Evolutionary conservation across 805 yeast species (phyloP).

Genomic region (Hanseniaspora meyeri): DNA sequence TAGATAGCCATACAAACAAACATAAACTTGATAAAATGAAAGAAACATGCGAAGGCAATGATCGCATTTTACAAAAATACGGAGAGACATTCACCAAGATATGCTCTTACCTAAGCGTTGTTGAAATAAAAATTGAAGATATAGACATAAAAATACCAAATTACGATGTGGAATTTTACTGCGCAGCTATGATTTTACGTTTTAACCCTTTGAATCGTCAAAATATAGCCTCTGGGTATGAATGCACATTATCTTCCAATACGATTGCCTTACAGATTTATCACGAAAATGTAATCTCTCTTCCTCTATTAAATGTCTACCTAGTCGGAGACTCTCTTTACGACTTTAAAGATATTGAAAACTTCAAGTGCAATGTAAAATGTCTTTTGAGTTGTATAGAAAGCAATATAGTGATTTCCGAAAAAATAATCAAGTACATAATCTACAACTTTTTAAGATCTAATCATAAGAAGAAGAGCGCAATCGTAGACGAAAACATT

Average conservation of each 20-base stretch:
- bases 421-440: conserved; percentile 14
- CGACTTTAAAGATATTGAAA: conserved; percentile 16
- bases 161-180: conserved; percentile 15
- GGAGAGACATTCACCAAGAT: conserved; percentile 12
- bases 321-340: conserved; percentile 22
- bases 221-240: conserved; percentile 14
- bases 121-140: conserved; percentile 26
- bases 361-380: conserved; percentile 17
- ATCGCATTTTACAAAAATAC: neutral
- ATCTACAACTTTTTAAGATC: conserved; percentile 5
- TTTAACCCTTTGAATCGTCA: conserved; percentile 18
- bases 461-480: no score
- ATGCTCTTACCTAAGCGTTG: conserved; percentile 15
- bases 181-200: conserved; percentile 23
- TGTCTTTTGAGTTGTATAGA: conserved; percentile 23
- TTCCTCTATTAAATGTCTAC: conserved; percentile 24
- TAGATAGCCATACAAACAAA: neutral
- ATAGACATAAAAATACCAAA: conserved; percentile 17
- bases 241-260: conserved; percentile 24
- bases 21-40: neutral
- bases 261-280: conserved; percentile 18
- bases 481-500: no score
- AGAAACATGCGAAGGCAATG: neutral
- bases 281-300: conserved; percentile 19
- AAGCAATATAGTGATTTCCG: conserved; percentile 21